Base-by-base conservation (phyloP, 805 yeast species). In the Myxozyma lipomycoides region DNA sequence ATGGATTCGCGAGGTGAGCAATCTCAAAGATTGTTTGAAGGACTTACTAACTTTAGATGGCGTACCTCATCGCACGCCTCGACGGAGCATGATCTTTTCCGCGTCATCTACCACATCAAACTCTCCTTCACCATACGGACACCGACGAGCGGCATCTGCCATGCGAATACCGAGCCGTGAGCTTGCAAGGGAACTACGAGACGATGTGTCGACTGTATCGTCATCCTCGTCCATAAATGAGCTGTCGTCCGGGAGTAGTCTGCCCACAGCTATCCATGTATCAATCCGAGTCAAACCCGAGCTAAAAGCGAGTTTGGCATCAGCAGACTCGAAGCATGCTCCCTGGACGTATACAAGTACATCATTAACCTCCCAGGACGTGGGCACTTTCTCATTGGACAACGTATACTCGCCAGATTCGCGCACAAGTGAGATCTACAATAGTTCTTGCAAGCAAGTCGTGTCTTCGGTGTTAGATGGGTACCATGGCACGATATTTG, bases 401-500 rank as follows among this genome's bases (percentile, higher is more conserved):
- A 78, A 84, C 62, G 95, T 91, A 1, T 90, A 84, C 65, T 76
- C 77, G 9, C 61, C 69, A 2, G 64, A 71, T 5, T 25, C 57
- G 3, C 35, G 56, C 15, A 64, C 76, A 25, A 55, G 63, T 3
- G 76, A 77, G 19, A 86, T 91, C 1, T 91, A 86, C 65, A 69
- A 70, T 18, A 65, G 67, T 12, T 71, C 73, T 43, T 95, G 79
- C 43, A 74, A 63, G 59, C 79, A 73, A 32, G 75, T 76, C 66
- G 81, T 75, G 35, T 70, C 63, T 56, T 78, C 75, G 64, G 80
- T 78, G 55, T 74, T 75, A 60, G 82, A 81, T 15, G 96, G 96
- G 0, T 90, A 70, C 66, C 60, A 60, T 37, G 62, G 90, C 15
- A 89, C 96, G 0, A 80, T 90, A 0, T 88, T 91, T 66, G 97